Evolutionary conservation across 1,139 yeast species (phyloP), one percentile per base, ranked within the genome.

Genomic region (Zygosaccharomyces sapae): DNA sequence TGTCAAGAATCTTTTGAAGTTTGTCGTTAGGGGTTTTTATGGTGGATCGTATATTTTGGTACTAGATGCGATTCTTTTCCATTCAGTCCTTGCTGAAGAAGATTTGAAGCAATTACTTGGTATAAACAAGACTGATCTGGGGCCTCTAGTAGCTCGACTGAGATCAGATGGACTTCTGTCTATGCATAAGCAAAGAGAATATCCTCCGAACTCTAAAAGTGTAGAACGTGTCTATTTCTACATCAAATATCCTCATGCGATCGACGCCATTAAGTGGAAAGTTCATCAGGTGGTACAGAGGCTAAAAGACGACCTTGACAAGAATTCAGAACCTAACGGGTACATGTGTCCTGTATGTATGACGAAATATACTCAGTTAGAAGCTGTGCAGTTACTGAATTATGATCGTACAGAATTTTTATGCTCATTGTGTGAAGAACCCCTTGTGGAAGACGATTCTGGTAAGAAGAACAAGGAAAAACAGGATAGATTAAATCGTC

Each of bases 251-350:
- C 88, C 97, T 1, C 96, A 89, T 63, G 95, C 97, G 1, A 86
- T 94, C 41, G 98, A 92, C 69, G 81, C 97, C 12, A 82, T 92
- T 63, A 92, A 94, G 68, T 94, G 97, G 97, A 89, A 90, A 63
- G 87, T 92, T 52, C 97, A 92, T 64, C 79, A 86, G 38, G 76
- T 94, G 36, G 97, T 88, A 10, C 83, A 82, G 56, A 69, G 75
- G 49, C 74, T 90, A 49, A 87, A 87, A 63, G 87, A 85, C 54
- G 95, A 89, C 62, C 78, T 92, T 72, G 83, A 80, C 33, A 80
- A 79, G 55, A 87, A 84, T 59, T 84, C 92, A 19, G 92, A 88
- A 55, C 95, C 97, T 1, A 96, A 90, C 60, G 98, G 97, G 1
- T 92, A 86, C 63, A 76, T 86, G 44, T 92, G 99, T 66, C 92